Percentiles rank a stretch among this genome's conserved stretches.
Conservation (phyloP, 345 rosid genomes). For the Melaleuca alternifolia region DNA sequence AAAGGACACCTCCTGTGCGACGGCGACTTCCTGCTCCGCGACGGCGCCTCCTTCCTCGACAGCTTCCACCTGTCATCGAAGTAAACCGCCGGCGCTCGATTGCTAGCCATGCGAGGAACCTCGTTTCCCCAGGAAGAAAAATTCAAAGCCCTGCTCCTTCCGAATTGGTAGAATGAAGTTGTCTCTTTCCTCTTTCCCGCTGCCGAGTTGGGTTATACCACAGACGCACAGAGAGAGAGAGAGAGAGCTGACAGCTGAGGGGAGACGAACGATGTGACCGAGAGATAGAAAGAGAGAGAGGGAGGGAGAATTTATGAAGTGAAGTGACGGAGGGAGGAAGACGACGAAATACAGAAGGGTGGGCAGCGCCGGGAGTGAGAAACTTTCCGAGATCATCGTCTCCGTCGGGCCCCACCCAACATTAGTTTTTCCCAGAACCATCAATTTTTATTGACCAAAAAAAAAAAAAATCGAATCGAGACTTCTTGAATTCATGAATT, state of each 20-base stretch:
- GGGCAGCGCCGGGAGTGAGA: background rate
- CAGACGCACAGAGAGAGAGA: background rate
- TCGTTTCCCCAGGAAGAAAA: background rate
- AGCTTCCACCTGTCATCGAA: slow-evolving; percentile 49
- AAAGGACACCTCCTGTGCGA: slow-evolving; percentile 9
- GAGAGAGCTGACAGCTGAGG: background rate
- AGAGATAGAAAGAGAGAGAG: background rate
- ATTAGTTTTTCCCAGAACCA: background rate
- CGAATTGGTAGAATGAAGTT: background rate
- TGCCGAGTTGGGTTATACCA: background rate
- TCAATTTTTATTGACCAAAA: background rate
- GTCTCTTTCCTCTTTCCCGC: background rate
- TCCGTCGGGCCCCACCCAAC: background rate
- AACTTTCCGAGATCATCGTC: background rate
- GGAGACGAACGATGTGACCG: background rate
- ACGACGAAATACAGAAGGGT: background rate
- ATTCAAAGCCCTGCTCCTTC: background rate
- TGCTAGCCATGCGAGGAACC: background rate
- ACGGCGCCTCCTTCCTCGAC: slow-evolving; percentile 28
- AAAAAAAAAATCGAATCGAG: background rate
- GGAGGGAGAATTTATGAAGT: background rate
- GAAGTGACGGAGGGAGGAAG: background rate
- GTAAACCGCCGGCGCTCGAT: slow-evolving; percentile 27
- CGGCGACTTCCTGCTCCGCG: background rate
- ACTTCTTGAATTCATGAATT: background rate